These are phyloP conservation scores for Beauveria sp. DNA, from an alignment of 2,329 filamentous ascomycete species.

Conservation along the genomic window DNA sequence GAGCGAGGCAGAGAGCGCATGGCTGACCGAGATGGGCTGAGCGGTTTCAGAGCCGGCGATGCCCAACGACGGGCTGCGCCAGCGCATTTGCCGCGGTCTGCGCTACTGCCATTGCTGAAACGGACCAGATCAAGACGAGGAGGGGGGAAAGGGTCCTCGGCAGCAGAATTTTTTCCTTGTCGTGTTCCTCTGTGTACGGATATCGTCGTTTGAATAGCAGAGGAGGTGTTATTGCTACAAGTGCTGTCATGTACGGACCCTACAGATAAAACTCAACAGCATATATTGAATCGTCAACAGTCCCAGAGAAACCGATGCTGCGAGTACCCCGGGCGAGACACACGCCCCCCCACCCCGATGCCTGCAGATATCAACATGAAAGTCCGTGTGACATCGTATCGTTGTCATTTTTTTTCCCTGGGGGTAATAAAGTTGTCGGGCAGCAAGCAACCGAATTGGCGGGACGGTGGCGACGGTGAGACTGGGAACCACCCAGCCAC, in stretches of 20 bases:
- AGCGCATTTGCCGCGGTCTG: background rate
- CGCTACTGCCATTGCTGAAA: background rate
- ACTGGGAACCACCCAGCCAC: background rate
- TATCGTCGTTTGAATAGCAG: background rate
- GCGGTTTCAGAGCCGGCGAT: too few relatives aligned
- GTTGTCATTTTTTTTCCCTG: background rate
- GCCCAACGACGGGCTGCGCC: background rate
- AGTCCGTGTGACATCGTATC: constrained; percentile 3
- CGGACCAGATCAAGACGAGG: too few relatives aligned
- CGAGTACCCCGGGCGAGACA: too few relatives aligned
- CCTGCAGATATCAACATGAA: background rate
- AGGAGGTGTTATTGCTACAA: background rate
- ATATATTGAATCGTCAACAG: too few relatives aligned
- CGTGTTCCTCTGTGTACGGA: background rate
- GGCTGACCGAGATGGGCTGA: background rate
- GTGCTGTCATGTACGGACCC: too few relatives aligned
- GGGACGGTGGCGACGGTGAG: background rate
- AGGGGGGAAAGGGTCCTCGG: too few relatives aligned
- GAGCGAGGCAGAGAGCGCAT: background rate
- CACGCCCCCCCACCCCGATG: background rate
- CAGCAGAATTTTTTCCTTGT: background rate
- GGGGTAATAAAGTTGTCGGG: background rate
- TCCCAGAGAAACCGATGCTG: too few relatives aligned
- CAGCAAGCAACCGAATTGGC: background rate
- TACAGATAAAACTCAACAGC: too few relatives aligned